These are phyloP conservation scores for Diaporthe vaccinii DNA, from an alignment of 2,329 filamentous ascomycete genomes.

Conservation along the genomic window DNA sequence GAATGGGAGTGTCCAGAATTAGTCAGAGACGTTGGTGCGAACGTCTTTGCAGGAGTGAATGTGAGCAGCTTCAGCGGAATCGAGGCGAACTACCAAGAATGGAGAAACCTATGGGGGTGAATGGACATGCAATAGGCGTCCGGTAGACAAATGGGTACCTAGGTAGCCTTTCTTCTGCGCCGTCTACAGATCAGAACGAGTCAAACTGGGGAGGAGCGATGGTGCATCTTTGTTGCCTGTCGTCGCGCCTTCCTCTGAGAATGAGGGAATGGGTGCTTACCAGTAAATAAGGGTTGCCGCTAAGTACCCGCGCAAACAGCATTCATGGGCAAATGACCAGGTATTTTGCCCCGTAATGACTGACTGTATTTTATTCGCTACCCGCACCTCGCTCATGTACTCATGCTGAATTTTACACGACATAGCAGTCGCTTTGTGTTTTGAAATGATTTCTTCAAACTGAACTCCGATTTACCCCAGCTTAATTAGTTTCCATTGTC, in stretches of 20 bases:
- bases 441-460: neutral
- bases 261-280: too few relatives aligned
- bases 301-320: too few relatives aligned
- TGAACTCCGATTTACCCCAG: neutral
- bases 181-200: too few relatives aligned
- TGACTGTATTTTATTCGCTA: slow-evolving; percentile 19
- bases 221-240: too few relatives aligned
- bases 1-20: neutral
- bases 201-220: neutral
- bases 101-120: neutral
- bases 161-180: neutral
- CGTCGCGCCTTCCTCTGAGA: too few relatives aligned
- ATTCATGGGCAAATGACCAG: neutral
- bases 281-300: too few relatives aligned
- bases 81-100: too few relatives aligned
- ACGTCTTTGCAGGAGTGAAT: neutral
- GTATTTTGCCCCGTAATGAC: neutral
- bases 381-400: slow-evolving; percentile 19
- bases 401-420: neutral
- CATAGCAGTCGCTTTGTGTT: neutral
- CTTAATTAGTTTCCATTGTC: neutral
- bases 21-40: neutral
- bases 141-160: neutral
- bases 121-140: neutral
- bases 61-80: neutral